phyloP scores from a whole-genome alignment of 2,329 filamentous ascomycete species.

The Sporothrix variecibatus region DNA sequence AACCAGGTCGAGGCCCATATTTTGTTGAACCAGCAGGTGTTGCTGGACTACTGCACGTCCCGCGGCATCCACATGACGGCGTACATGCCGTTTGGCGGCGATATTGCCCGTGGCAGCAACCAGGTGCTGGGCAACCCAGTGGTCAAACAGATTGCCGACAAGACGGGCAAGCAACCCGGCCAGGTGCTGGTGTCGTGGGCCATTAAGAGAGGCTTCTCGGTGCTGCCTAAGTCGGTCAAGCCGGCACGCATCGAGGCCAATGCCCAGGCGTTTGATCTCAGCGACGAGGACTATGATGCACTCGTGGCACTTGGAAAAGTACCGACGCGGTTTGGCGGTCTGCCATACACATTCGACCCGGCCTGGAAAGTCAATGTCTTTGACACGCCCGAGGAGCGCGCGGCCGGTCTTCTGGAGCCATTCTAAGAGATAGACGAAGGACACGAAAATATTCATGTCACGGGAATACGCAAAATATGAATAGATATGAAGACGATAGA shows the following conservation, averaged over 20 bases:
- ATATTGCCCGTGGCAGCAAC: conserved; percentile 44
- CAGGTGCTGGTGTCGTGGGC: conserved; percentile 32
- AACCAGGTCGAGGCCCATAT: conserved; percentile 73
- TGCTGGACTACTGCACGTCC: conserved; percentile 60
- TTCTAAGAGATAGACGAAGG: conserved; percentile 37
- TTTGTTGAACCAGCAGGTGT: conserved; percentile 59
- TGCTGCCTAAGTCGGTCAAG: conserved; percentile 76
- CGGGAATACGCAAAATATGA: no score
- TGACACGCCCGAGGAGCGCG: conserved; percentile 8
- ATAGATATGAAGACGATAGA: no score
- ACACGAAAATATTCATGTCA: no score
- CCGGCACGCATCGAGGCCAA: conserved; percentile 68
- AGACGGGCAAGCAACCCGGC: conserved; percentile 23
- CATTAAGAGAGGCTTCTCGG: conserved; percentile 60
- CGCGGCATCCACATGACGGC: conserved; percentile 68
- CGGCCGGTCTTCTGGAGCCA: background rate
- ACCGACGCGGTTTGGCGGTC: conserved; percentile 46
- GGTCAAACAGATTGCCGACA: conserved; percentile 58
- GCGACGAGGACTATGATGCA: conserved; percentile 58
- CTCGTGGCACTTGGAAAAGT: conserved; percentile 63
- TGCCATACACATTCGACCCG: background rate
- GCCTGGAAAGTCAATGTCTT: background rate
- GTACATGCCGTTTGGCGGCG: conserved; percentile 59
- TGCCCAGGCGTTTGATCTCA: conserved; percentile 67
- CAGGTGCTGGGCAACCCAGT: conserved; percentile 60